Evolutionary conservation across 352 stramenopile genomes (phyloP).

Genomic region (Pythium volutum): DNA sequence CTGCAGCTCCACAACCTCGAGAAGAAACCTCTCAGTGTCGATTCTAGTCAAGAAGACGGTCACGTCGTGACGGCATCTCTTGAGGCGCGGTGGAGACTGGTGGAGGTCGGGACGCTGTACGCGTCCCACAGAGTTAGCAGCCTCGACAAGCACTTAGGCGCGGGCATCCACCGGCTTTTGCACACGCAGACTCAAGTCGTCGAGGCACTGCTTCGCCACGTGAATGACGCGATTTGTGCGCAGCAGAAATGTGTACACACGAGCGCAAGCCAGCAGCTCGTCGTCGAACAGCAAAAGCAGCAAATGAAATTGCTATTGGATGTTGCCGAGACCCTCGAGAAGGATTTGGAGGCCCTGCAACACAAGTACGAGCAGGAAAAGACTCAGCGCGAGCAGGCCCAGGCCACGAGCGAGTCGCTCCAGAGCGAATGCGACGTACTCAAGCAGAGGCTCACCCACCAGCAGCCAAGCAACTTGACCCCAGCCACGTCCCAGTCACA

Average conservation of each 20-base stretch:
- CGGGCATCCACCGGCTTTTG: conserved; percentile 37
- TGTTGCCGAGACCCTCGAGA: conserved; percentile 59
- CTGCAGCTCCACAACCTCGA: conserved; percentile 35
- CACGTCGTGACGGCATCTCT: conserved; percentile 23
- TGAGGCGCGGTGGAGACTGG: conserved; percentile 45
- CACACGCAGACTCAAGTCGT: conserved; percentile 52
- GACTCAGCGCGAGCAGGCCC: conserved; percentile 36
- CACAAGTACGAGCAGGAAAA: conserved; percentile 46
- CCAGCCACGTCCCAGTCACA: neutral
- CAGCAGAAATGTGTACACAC: conserved; percentile 15
- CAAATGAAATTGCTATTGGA: conserved; percentile 66
- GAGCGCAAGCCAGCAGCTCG: conserved; percentile 20
- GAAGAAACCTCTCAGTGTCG: neutral
- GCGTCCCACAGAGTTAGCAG: conserved; percentile 35
- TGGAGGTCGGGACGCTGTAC: conserved; percentile 52
- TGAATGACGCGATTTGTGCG: conserved; percentile 14
- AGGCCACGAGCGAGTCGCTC: conserved; percentile 46
- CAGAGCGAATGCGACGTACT: conserved; percentile 31
- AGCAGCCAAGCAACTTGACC: neutral
- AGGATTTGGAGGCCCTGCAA: conserved; percentile 48
- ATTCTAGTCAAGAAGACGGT: neutral
- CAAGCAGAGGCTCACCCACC: conserved; percentile 4
- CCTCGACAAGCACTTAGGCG: conserved; percentile 33
- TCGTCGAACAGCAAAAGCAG: conserved; percentile 27
- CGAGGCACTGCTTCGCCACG: conserved; percentile 34